Conservation (phyloP, 2,329 filamentous ascomycete genomes). For the Aspergillus fijiensis region DNA sequence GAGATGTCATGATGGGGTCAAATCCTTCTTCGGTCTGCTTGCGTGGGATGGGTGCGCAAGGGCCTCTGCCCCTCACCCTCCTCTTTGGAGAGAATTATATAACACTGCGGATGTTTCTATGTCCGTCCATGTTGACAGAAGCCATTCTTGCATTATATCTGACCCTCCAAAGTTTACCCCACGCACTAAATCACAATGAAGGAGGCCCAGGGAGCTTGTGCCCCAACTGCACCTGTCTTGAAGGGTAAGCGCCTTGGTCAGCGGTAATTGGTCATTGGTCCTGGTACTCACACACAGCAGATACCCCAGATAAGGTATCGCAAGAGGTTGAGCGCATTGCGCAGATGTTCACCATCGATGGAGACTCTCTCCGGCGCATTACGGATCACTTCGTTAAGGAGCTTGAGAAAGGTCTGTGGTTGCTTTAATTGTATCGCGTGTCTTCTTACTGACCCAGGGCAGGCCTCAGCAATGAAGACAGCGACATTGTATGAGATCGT, state of each 20-base stretch:
- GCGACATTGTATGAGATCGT: neutral
- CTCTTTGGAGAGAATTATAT: neutral
- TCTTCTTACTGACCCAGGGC: neutral
- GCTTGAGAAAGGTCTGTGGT: constrained; percentile 54
- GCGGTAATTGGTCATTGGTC: neutral
- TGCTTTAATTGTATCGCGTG: neutral
- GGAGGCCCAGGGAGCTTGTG: neutral
- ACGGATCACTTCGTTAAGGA: constrained; percentile 82
- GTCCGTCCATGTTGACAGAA: neutral
- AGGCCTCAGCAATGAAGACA: neutral
- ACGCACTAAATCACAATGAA: neutral
- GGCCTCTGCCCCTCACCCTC: neutral
- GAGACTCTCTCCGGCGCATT: constrained; percentile 75
- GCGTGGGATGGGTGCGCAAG: neutral
- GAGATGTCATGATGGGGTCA: neutral
- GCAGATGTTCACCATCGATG: constrained; percentile 66
- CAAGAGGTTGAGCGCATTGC: neutral
- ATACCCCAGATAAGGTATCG: neutral
- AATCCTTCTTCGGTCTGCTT: neutral
- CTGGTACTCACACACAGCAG: neutral
- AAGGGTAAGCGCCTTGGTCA: neutral
- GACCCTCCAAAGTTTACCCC: neutral
- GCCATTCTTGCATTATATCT: neutral
- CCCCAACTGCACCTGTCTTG: neutral
- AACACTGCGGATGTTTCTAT: neutral